phyloP scores from a whole-genome alignment of 73 alveolate genomes.

The Strombidium stylifer region DNA sequence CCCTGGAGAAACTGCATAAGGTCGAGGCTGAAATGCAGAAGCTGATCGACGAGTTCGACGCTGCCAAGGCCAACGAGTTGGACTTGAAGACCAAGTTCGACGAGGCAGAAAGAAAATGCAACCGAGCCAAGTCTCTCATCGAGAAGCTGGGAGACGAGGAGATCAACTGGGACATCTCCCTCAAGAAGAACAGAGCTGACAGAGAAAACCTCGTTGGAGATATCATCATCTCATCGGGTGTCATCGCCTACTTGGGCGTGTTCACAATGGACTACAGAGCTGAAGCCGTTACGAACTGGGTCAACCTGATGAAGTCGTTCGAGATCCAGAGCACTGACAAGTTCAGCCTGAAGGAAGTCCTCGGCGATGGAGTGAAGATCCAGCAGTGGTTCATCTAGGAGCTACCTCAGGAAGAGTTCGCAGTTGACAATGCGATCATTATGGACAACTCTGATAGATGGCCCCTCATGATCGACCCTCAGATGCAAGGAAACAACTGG shows the following conservation, averaged over 20 bases:
- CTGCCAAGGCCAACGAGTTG: constrained; percentile 83
- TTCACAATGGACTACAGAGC: constrained; percentile 97
- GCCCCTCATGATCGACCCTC: constrained; percentile 99
- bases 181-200: constrained; percentile 81
- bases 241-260: constrained; percentile 99
- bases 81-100: constrained; percentile 88
- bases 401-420: constrained; percentile 98
- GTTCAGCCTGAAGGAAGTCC: constrained; percentile 84
- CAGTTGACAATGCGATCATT: constrained; percentile 99
- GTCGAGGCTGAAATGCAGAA: constrained; percentile 90
- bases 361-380: constrained; percentile 96
- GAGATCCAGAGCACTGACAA: constrained; percentile 78
- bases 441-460: constrained; percentile 98
- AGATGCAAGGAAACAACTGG: constrained; percentile 99
- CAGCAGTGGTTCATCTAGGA: constrained; percentile 91
- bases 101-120: constrained; percentile 84
- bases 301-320: constrained; percentile 49
- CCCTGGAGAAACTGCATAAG: constrained; percentile 77
- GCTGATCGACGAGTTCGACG: constrained; percentile 81
- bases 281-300: constrained; percentile 81
- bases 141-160: constrained; percentile 97
- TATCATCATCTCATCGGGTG: constrained; percentile 98
- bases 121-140: constrained; percentile 97
- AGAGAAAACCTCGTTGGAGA: constrained; percentile 96
- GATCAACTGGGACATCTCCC: constrained; percentile 80